These are phyloP conservation scores for Exidia glandulosa DNA, from an alignment of 768 basidiomycete species.

Conservation along the genomic window DNA sequence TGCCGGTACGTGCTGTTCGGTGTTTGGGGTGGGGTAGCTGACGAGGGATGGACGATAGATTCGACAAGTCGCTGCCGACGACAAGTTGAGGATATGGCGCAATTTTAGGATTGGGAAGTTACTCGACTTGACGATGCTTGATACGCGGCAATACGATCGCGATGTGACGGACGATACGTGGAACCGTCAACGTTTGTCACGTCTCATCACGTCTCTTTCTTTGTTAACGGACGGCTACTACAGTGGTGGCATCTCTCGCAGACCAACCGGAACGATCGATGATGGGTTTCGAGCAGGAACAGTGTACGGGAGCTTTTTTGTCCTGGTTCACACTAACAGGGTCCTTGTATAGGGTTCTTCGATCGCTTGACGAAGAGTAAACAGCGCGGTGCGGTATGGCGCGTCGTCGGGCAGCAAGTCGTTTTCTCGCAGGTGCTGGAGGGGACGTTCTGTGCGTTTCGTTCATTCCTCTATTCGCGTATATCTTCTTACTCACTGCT, in stretches of 20 bases:
- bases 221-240: background rate
- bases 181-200: background rate
- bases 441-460: conserved; percentile 22
- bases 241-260: conserved; percentile 35
- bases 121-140: conserved; percentile 48
- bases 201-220: background rate
- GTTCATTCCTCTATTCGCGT: background rate
- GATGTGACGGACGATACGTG: conserved; percentile 41
- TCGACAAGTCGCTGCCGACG: conserved; percentile 41
- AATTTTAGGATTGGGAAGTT: conserved; percentile 55
- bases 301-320: conserved; percentile 25
- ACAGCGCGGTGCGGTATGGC: conserved; percentile 39
- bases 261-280: conserved; percentile 34
- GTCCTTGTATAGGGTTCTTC: conserved; percentile 36
- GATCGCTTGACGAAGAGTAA: conserved; percentile 35
- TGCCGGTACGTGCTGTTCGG: conserved; percentile 7
- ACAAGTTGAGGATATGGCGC: conserved; percentile 52
- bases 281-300: conserved; percentile 45
- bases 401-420: conserved; percentile 46
- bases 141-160: conserved; percentile 48
- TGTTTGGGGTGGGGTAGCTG: too few relatives aligned
- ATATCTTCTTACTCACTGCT: background rate
- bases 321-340: background rate
- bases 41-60: too few relatives aligned
- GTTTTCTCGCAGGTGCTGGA: conserved; percentile 41